Percentiles rank a stretch among this genome's conserved stretches.
phyloP scores from a whole-genome alignment of 2,329 filamentous ascomycete genomes.

The Metarhizium humberi region DNA sequence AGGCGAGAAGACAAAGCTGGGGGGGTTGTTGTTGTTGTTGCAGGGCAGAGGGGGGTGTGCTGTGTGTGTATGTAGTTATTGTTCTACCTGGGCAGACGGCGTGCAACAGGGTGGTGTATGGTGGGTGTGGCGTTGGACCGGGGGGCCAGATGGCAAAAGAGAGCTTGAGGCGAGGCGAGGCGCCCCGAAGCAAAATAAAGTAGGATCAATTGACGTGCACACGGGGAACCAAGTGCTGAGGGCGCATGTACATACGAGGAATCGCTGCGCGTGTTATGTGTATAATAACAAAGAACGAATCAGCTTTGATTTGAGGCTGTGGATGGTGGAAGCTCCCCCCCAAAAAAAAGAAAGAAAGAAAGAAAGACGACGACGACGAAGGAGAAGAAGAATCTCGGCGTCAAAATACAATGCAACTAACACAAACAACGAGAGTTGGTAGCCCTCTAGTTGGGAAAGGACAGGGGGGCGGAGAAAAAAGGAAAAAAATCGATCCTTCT shows the following conservation, averaged over 20 bases:
- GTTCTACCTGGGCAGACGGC: background rate
- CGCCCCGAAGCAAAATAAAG: too few relatives aligned
- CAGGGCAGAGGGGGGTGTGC: background rate
- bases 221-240: background rate
- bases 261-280: too few relatives aligned
- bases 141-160: background rate
- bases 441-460: too few relatives aligned
- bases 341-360: background rate
- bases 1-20: constrained; percentile 1
- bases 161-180: background rate
- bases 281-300: too few relatives aligned
- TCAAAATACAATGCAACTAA: too few relatives aligned
- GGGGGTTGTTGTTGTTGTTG: background rate
- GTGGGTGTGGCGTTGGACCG: background rate
- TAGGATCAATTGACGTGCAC: too few relatives aligned
- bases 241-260: background rate
- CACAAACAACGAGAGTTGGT: too few relatives aligned
- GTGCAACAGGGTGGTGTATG: background rate
- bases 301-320: too few relatives aligned
- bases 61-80: background rate
- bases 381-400: background rate
- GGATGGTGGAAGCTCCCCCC: too few relatives aligned
- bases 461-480: too few relatives aligned
- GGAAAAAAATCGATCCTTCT: too few relatives aligned
- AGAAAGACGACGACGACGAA: background rate